Percentiles rank a stretch among this genome's conserved stretches.
Evolutionary conservation across 257 asterid species (phyloP).

Genomic region (Leptodermis oblonga): DNA sequence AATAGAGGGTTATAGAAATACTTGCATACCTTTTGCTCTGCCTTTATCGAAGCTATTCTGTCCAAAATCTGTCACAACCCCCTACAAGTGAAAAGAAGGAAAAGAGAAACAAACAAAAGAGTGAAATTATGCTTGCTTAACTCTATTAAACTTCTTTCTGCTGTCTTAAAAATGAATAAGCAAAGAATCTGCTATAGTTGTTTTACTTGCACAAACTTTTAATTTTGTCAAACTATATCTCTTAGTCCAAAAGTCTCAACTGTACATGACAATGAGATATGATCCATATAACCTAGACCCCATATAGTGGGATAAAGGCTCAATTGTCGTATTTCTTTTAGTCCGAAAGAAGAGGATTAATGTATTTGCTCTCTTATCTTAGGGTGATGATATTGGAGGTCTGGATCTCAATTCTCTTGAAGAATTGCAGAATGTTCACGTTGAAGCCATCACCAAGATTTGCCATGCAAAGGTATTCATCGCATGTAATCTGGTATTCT

Average conservation of each 20-base stretch:
- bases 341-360: neutral
- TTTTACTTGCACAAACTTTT: neutral
- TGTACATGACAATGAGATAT: too few relatives aligned
- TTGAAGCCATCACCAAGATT: slow-evolving; percentile 43
- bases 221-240: neutral
- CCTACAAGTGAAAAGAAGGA: neutral
- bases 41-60: neutral
- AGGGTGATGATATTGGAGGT: slow-evolving; percentile 36
- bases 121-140: neutral
- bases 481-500: neutral
- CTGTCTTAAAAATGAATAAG: neutral
- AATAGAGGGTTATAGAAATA: neutral
- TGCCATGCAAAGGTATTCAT: slow-evolving; percentile 34
- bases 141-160: neutral
- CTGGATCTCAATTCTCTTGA: slow-evolving; percentile 33
- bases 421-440: slow-evolving; percentile 38
- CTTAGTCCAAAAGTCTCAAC: too few relatives aligned
- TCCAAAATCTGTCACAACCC: neutral
- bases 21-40: neutral
- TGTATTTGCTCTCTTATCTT: slow-evolving; percentile 7
- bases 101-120: neutral
- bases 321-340: too few relatives aligned
- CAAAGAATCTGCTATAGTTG: neutral
- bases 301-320: too few relatives aligned
- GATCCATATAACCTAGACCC: too few relatives aligned